Percentiles rank a stretch among this genome's conserved stretches.
Conservation (phyloP, 371 early-diverging fungal species). For the Mortierella sp. region DNA sequence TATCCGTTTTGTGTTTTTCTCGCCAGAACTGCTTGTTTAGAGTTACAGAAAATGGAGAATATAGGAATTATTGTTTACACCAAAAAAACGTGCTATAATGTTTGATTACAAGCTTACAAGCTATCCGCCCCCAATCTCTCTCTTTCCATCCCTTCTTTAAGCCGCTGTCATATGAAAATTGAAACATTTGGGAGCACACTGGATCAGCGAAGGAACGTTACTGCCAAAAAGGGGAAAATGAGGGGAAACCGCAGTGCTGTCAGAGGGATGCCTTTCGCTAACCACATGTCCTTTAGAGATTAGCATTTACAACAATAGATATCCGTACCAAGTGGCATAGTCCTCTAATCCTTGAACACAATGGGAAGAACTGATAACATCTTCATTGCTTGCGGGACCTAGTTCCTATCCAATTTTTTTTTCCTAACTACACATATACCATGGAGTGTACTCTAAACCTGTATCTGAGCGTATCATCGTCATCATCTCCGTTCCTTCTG, state of each 20-base stretch:
- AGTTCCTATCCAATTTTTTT: not conserved
- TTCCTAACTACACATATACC: not conserved
- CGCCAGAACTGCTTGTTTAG: not conserved
- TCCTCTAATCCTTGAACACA: not conserved
- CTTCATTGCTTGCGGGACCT: not conserved
- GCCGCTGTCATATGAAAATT: slow-evolving; percentile 38
- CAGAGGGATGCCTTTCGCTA: slow-evolving; percentile 6
- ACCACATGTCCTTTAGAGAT: slow-evolving; percentile 22
- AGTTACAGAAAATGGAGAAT: not conserved
- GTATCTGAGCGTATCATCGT: slow-evolving; percentile 15
- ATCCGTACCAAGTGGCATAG: not conserved
- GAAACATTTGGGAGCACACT: slow-evolving; percentile 1
- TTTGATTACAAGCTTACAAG: no score
- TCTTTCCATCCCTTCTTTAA: not conserved
- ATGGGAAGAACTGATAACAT: slow-evolving; percentile 10
- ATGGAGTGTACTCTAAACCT: not conserved
- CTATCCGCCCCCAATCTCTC: no score
- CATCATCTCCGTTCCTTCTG: not conserved
- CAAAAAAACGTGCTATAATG: slow-evolving; percentile 3
- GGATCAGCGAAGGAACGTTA: slow-evolving; percentile 17
- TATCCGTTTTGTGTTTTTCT: no score
- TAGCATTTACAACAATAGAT: slow-evolving; percentile 8
- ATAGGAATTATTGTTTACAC: not conserved
- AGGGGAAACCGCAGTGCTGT: slow-evolving; percentile 12
- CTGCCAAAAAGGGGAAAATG: slow-evolving; percentile 31